A percentile compares a stretch with the other conserved stretches of the same genome.
These are phyloP conservation scores for Penicillium sp. DNA, from an alignment of 2,329 filamentous ascomycete species.

Conservation along the genomic window DNA sequence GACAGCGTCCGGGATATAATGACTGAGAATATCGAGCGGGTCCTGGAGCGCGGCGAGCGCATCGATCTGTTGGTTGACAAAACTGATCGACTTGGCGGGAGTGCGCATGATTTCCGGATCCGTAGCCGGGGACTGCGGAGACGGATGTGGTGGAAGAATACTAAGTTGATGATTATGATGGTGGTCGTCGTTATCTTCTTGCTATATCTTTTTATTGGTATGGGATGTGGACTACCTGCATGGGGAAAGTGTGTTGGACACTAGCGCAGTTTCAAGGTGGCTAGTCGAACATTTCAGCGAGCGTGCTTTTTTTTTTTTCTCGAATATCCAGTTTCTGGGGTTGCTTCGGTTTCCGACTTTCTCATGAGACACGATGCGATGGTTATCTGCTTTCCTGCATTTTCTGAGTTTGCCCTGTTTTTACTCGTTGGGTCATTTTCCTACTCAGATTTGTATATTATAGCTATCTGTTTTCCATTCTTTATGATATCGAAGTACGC, in stretches of 20 bases:
- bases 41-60: conserved; percentile 85
- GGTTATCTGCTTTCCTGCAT: not conserved
- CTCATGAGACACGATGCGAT: conserved; percentile 19
- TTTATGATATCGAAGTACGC: not conserved
- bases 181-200: conserved; percentile 68
- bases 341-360: conserved; percentile 2
- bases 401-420: not conserved
- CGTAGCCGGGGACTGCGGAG: conserved; percentile 82
- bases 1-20: conserved; percentile 90
- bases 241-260: conserved; percentile 47
- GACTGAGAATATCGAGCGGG: conserved; percentile 90
- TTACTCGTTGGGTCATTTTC: not conserved
- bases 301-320: not conserved
- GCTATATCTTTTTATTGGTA: conserved; percentile 69
- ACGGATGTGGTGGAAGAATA: conserved; percentile 99
- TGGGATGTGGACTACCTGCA: conserved; percentile 68
- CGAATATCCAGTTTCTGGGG: conserved; percentile 4
- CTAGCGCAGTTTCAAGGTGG: not conserved
- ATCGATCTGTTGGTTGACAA: conserved; percentile 95
- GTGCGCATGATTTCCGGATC: conserved; percentile 85
- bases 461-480: not conserved
- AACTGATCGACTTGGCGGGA: conserved; percentile 87
- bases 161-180: conserved; percentile 86
- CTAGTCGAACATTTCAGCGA: conserved; percentile 13
- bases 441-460: conserved; percentile 10